Percentiles rank a stretch among this genome's conserved stretches.
Evolutionary conservation across 176 grass and related monocot species (phyloP).

Genomic region (Cenchrus fungigraminus): DNA sequence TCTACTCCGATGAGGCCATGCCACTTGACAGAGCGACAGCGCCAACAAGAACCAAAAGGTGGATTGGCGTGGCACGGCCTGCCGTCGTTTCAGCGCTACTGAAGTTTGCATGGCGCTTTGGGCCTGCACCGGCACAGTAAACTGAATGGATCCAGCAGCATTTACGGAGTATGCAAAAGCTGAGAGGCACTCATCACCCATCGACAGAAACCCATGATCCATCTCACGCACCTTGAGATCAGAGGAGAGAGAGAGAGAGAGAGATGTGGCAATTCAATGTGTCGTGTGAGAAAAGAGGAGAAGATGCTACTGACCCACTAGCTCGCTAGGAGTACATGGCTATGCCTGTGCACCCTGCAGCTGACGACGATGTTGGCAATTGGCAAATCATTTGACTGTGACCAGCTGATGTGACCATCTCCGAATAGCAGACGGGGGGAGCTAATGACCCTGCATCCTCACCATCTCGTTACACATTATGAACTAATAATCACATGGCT

Average conservation of each 20-base stretch:
- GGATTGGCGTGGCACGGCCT: not conserved
- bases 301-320: not conserved
- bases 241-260: not conserved
- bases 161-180: constrained; percentile 42
- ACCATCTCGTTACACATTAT: no score
- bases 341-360: constrained; percentile 26
- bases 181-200: constrained; percentile 35
- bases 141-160: constrained; percentile 42
- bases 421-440: not conserved
- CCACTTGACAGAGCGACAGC: not conserved
- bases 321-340: not conserved
- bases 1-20: not conserved
- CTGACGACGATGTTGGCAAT: constrained; percentile 32
- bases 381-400: constrained; percentile 44
- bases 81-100: constrained; percentile 28
- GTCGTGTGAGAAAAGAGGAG: not conserved
- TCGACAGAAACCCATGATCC: not conserved
- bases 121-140: constrained; percentile 38
- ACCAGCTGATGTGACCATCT: constrained; percentile 45
- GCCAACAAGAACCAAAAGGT: constrained; percentile 24
- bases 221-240: constrained; percentile 15
- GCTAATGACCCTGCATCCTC: not conserved
- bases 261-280: not conserved
- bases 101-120: constrained; percentile 7
- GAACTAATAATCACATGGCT: not conserved